Conservation (phyloP, 2,329 filamentous ascomycete species). For the Colletotrichum shisoi region DNA sequence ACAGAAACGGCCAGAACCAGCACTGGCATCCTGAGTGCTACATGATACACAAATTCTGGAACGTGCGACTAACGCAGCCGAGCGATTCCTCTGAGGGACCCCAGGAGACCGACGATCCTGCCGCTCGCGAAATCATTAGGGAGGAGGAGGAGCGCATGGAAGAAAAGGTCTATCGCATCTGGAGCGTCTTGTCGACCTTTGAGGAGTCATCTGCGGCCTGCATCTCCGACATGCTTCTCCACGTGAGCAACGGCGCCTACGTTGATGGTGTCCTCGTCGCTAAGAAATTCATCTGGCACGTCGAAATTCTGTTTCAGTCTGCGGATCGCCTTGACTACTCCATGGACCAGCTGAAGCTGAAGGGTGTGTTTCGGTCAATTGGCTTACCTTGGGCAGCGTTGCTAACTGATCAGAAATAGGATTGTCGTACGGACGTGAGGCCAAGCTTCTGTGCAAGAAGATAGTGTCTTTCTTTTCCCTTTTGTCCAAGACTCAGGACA, state of each 20-base stretch:
- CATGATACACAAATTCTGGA: constrained; percentile 99
- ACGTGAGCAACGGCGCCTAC: constrained; percentile 97
- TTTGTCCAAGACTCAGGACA: constrained; percentile 92
- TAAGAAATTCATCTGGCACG: constrained; percentile 94
- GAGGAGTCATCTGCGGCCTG: constrained; percentile 97
- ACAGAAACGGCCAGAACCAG: constrained; percentile 95
- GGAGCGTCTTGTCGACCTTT: constrained; percentile 96
- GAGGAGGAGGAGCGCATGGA: constrained; percentile 93
- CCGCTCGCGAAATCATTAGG: constrained; percentile 77
- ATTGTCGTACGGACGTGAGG: constrained; percentile 89
- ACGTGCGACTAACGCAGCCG: constrained; percentile 80
- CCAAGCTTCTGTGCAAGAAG: constrained; percentile 99
- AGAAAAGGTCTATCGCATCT: constrained; percentile 96
- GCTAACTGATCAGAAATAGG: constrained; percentile 56
- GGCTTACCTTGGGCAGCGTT: constrained; percentile 1
- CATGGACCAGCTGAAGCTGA: constrained; percentile 73
- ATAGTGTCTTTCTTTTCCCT: constrained; percentile 97
- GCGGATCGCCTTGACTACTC: constrained; percentile 83
- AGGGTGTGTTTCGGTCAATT: constrained; percentile 64
- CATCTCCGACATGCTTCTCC: constrained; percentile 98
- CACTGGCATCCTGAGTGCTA: constrained; percentile 99
- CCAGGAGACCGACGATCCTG: constrained; percentile 59
- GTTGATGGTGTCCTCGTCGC: constrained; percentile 93
- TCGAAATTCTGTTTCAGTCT: constrained; percentile 89
- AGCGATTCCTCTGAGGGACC: constrained; percentile 59